These are phyloP conservation scores for Penstemon eatonii DNA, from an alignment of 257 asterid genomes.

Conservation along the genomic window DNA sequence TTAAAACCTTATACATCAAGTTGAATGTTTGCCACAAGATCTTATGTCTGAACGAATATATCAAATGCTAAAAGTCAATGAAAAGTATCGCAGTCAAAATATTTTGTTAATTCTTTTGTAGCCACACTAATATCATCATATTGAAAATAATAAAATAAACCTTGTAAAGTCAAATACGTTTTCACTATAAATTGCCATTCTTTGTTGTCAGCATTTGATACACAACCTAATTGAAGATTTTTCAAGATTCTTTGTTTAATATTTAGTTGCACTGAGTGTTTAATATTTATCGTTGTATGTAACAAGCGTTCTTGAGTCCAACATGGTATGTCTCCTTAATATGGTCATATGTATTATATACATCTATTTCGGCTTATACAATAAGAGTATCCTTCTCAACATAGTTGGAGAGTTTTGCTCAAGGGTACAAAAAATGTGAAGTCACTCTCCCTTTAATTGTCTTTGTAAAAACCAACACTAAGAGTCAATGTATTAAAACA, in stretches of 20 bases:
- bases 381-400: conserved; percentile 43
- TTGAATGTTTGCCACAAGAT: conserved; percentile 66
- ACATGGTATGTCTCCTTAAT: conserved; percentile 57
- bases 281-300: conserved; percentile 8
- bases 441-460: neutral
- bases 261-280: too few species aligned
- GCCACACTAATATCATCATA: conserved; percentile 86
- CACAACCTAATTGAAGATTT: neutral
- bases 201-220: conserved; percentile 51
- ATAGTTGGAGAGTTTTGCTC: neutral
- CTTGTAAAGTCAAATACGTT: conserved; percentile 74
- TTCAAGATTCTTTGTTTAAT: too few species aligned
- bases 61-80: conserved; percentile 17
- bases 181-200: conserved; percentile 69
- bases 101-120: conserved; percentile 85
- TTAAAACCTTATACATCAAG: conserved; percentile 90
- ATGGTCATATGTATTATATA: conserved; percentile 38
- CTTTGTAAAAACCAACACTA: conserved; percentile 1
- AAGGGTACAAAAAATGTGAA: conserved; percentile 11
- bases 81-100: conserved; percentile 71
- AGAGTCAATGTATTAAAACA: conserved; percentile 24
- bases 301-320: conserved; percentile 55
- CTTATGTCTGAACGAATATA: conserved; percentile 19
- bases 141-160: conserved; percentile 87
- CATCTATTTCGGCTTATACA: conserved; percentile 49